Evolutionary conservation across 768 basidiomycete species (phyloP).

Genomic region (Candolleomyces aberdarensis): DNA sequence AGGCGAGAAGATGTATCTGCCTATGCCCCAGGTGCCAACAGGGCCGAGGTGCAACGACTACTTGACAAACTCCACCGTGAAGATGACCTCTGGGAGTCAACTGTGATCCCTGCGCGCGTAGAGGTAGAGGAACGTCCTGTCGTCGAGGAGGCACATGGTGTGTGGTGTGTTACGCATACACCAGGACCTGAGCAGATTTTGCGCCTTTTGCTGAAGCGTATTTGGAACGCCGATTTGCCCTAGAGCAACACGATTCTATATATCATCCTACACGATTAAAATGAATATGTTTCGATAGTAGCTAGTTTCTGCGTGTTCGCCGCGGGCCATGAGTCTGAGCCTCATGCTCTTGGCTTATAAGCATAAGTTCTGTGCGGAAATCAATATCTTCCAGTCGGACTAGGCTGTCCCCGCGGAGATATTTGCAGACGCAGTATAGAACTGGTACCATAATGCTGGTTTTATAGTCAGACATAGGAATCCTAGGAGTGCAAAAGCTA

Average conservation of each 20-base stretch:
- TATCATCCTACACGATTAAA: no score
- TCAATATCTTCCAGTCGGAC: constrained; percentile 20
- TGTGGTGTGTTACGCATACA: constrained; percentile 53
- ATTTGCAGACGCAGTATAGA: constrained; percentile 24
- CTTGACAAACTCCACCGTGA: constrained; percentile 34
- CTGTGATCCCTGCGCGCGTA: constrained; percentile 51
- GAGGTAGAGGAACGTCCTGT: constrained; percentile 36
- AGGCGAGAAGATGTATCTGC: constrained; percentile 62
- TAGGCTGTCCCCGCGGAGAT: constrained; percentile 19
- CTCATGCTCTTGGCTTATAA: no score
- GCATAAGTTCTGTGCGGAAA: not conserved
- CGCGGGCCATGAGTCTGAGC: no score
- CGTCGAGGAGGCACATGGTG: constrained; percentile 22
- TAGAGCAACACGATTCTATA: not conserved
- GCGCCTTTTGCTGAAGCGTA: constrained; percentile 9
- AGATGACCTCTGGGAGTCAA: constrained; percentile 44
- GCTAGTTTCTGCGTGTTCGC: no score
- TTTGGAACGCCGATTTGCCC: constrained; percentile 11
- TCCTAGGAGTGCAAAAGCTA: not conserved
- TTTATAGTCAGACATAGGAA: not conserved
- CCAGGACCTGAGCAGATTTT: constrained; percentile 55
- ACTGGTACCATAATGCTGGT: constrained; percentile 23
- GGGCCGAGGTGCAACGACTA: constrained; percentile 57
- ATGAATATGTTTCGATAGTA: no score
- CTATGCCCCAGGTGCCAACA: constrained; percentile 63